phyloP scores from a whole-genome alignment of 192 early-diverging fungal species.

The Oehlia diaphana region DNA sequence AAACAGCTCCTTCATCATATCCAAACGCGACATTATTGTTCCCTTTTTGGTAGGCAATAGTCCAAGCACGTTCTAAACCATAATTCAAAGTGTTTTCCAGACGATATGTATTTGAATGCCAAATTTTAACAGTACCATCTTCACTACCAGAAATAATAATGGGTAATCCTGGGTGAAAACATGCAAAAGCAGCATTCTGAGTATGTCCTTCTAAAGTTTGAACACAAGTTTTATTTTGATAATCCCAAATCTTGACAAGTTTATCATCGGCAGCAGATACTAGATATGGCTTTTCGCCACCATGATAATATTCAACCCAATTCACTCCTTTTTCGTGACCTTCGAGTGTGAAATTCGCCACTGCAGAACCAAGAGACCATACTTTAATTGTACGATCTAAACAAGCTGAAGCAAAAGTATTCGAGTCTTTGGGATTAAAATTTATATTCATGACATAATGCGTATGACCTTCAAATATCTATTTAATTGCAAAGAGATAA shows the following conservation, averaged over 20 bases:
- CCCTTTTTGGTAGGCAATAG: conserved; percentile 79
- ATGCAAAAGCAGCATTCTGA: conserved; percentile 87
- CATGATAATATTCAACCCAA: conserved; percentile 97
- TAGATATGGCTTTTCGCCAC: conserved; percentile 96
- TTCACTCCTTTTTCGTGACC: conserved; percentile 99
- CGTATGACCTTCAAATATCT: conserved; percentile 96
- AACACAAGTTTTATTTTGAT: conserved; percentile 99
- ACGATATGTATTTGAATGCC: conserved; percentile 97
- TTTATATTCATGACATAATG: conserved; percentile 97
- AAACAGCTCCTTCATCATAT: conserved; percentile 95
- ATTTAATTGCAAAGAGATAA: neutral
- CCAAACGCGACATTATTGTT: conserved; percentile 94
- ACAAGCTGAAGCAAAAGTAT: conserved; percentile 97
- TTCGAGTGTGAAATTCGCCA: conserved; percentile 95
- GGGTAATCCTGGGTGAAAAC: conserved; percentile 94
- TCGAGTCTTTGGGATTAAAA: conserved; percentile 99
- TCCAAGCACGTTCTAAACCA: conserved; percentile 97
- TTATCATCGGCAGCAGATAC: conserved; percentile 95
- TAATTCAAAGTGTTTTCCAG: conserved; percentile 97
- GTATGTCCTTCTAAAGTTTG: conserved; percentile 98
- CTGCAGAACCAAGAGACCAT: conserved; percentile 91
- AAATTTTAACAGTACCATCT: conserved; percentile 92
- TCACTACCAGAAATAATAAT: conserved; percentile 95
- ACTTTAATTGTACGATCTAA: conserved; percentile 97
- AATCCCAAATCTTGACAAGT: conserved; percentile 96